phyloP scores from a whole-genome alignment of 441 rosid species.

The Euphorbia corollata region DNA sequence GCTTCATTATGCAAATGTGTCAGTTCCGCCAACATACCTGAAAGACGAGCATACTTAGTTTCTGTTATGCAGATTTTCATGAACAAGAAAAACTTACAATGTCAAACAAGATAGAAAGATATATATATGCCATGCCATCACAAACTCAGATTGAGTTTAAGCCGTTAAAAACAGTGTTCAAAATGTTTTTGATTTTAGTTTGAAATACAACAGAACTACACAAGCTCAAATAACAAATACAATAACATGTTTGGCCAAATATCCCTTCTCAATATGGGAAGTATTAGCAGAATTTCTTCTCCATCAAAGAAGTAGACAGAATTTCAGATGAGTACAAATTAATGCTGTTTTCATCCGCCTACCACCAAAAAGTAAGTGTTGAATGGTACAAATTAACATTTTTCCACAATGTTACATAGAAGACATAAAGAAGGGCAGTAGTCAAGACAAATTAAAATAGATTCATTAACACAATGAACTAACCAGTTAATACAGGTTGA shows the following conservation, averaged over 20 bases:
- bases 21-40: constrained; percentile 69
- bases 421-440: not conserved
- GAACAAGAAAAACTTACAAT: constrained; percentile 2
- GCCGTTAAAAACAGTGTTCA: not conserved
- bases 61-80: not conserved
- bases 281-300: not conserved
- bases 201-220: not conserved
- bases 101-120: not conserved
- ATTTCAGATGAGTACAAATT: not conserved
- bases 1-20: constrained; percentile 47
- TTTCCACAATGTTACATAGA: not conserved
- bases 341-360: not conserved
- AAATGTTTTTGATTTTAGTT: not conserved
- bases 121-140: not conserved
- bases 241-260: not conserved
- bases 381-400: not conserved
- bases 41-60: constrained; percentile 18
- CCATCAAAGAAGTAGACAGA: not conserved
- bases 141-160: not conserved
- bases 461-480: constrained; percentile 27
- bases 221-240: not conserved
- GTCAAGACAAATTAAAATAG: not conserved
- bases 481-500: constrained; percentile 68
- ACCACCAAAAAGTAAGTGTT: too few species aligned
- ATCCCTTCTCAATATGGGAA: not conserved